Evolutionary conservation across 768 basidiomycete genomes (phyloP), one percentile per base, ranked within the genome.

Genomic region (Cubamyces sp.): DNA sequence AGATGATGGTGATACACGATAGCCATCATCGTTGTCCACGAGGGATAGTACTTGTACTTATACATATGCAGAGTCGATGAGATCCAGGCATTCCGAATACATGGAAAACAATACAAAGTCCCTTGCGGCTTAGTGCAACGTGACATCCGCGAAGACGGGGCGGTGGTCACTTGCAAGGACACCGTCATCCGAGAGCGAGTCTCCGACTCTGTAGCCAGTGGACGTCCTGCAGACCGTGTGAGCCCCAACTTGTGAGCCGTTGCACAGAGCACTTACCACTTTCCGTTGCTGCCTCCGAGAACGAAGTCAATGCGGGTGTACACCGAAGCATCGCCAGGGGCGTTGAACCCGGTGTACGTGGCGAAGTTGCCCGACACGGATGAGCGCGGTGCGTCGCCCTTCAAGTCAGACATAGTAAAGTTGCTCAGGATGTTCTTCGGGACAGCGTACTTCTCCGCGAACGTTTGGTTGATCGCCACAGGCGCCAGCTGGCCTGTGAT

Each of bases 131-230:
- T 41, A 56, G 34, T 64, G 48, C 43, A 64, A 45, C 54, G 63
- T 64, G 54, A 82, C 61, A 54, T 83, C 82, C 12, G 74, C 76
- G 63, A 84, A 80, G 9, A 84, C 81, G 3, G 82, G 84, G 0
- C 84, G 79, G 67, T 86, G 84, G 66, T 86, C 84, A 61, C 84
- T 86, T 6, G 78, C 78, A 53, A 84, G 74, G 18, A 82, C 67
- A 1, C 84, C 84, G 56, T 84, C 82, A 58, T 85, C 83, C 5
- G 77, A 74, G 16, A 81, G 69, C 3, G 77, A 73, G 2, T 75
- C 73, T 12, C 67, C 77, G 19, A 82, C 82, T 47, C 76, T 75
- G 66, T 79, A 80, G 7, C 62, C 69, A 11, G 69, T 63, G 3
- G 74, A 71, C 19, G 68, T 73, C 80, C 81, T 82, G 62, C n/a